phyloP scores from a whole-genome alignment of 306 rosid genomes.

The Ziziphus jujuba region DNA sequence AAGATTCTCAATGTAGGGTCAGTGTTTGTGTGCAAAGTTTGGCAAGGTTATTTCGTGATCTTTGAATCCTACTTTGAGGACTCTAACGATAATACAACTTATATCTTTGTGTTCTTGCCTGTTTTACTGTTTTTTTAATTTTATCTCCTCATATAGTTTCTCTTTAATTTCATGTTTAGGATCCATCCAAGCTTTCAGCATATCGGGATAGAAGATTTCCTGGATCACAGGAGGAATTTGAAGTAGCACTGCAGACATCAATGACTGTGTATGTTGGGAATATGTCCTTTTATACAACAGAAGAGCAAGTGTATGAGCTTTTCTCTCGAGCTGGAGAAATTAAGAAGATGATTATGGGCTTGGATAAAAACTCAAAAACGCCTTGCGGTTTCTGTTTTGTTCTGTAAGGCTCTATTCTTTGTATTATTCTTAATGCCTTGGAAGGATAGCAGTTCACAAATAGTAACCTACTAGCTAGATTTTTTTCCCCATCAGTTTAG shows the following conservation, averaged over 20 bases:
- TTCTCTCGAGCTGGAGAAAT: conserved; percentile 93
- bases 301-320: conserved; percentile 92
- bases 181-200: conserved; percentile 73
- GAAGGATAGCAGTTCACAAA: background rate
- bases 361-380: conserved; percentile 93
- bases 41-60: background rate
- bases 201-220: conserved; percentile 85
- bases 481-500: background rate
- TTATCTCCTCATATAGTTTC: background rate
- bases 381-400: conserved; percentile 96
- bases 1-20: no score
- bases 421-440: conserved; percentile 3
- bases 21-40: no score
- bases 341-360: conserved; percentile 93
- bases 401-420: conserved; percentile 46
- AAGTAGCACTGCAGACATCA: conserved; percentile 65
- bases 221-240: conserved; percentile 87
- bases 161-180: conserved; percentile 37
- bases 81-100: background rate
- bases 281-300: conserved; percentile 95
- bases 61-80: background rate
- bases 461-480: background rate
- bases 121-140: background rate
- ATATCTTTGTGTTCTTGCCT: background rate
- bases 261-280: conserved; percentile 75